These are phyloP conservation scores for Rhodotorula glutinis DNA, from an alignment of 1,284 basidiomycete species.

Conservation along the genomic window DNA sequence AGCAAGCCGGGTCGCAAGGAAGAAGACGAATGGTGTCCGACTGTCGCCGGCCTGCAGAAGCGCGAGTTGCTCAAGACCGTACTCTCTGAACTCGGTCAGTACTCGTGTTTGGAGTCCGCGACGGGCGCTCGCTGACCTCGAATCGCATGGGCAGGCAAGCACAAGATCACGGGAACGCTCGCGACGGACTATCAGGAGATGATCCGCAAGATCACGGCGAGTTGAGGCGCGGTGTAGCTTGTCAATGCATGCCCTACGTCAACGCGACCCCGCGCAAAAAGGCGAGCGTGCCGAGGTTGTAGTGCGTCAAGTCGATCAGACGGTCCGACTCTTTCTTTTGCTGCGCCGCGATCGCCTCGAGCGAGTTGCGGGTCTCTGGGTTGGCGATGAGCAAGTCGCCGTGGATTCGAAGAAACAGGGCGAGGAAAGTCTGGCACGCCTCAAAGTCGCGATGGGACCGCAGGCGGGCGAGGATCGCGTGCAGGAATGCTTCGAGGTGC, in stretches of 20 bases:
- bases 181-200: conserved; percentile 74
- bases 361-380: conserved; percentile 15
- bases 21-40: conserved; percentile 58
- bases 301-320: conserved; percentile 34
- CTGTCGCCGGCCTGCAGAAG: conserved; percentile 65
- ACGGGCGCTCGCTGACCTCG: too few relatives aligned
- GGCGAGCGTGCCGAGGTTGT: conserved; percentile 36
- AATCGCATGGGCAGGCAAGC: conserved; percentile 58
- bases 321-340: conserved; percentile 36
- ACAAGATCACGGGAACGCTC: conserved; percentile 66
- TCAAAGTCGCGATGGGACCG: conserved; percentile 85
- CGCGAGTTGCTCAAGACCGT: conserved; percentile 76
- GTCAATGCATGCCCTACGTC: conserved; percentile 7
- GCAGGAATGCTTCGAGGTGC: conserved; percentile 66
- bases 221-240: conserved; percentile 3
- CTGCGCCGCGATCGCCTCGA: conserved; percentile 20
- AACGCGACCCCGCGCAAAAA: conserved; percentile 32
- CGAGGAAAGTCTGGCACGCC: conserved; percentile 84
- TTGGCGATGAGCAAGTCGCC: conserved; percentile 66
- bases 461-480: conserved; percentile 70
- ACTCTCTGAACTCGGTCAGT: conserved; percentile 65
- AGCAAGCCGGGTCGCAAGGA: conserved; percentile 65
- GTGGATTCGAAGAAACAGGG: conserved; percentile 79
- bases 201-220: conserved; percentile 52
- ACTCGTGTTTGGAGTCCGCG: too few relatives aligned